A percentile compares a stretch with the other conserved stretches of the same genome.
Conservation (phyloP, 2,329 filamentous ascomycete genomes). For the Fulvia fulva region DNA sequence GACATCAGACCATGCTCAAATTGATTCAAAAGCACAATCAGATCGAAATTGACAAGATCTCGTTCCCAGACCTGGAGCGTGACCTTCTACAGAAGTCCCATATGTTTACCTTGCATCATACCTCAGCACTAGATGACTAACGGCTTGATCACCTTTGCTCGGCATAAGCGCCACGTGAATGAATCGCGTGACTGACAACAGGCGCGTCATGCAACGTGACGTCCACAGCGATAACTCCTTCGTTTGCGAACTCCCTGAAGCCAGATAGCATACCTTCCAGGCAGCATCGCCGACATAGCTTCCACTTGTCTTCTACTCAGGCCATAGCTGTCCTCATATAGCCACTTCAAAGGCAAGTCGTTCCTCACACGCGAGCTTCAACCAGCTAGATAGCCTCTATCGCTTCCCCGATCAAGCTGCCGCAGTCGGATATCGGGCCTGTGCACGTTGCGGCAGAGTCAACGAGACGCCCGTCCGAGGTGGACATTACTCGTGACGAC, state of each 20-base stretch:
- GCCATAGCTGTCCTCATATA: background rate
- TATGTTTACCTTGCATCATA: background rate
- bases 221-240: background rate
- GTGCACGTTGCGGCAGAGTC: background rate
- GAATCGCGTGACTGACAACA: background rate
- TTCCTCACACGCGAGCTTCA: background rate
- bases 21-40: background rate
- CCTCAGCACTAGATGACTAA: background rate
- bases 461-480: background rate
- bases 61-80: background rate
- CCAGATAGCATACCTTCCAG: background rate
- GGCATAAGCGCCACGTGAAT: background rate
- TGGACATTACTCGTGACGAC: background rate
- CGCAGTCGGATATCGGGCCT: background rate
- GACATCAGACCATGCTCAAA: background rate
- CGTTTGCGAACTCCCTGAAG: background rate
- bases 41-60: background rate
- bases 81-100: background rate
- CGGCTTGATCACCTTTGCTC: background rate
- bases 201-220: background rate
- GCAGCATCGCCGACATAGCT: background rate
- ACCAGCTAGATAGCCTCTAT: background rate
- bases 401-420: background rate
- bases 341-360: background rate
- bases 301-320: background rate